Conservation (phyloP, 2,329 filamentous ascomycete genomes). For the Zasmidium citrigriseum region DNA sequence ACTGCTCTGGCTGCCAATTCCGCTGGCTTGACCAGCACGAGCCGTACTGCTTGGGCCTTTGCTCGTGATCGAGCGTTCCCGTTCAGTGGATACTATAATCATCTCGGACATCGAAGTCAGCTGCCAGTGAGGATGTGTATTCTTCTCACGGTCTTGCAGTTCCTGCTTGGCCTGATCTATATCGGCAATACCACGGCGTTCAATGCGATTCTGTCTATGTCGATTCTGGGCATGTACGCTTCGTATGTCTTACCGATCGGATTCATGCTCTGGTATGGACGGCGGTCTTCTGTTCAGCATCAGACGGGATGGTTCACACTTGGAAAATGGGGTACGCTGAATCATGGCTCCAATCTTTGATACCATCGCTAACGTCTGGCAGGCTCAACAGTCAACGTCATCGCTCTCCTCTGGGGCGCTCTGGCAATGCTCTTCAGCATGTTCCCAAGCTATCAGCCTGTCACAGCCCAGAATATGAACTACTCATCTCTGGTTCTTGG, state of each 20-base stretch:
- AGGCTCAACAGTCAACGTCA: slow-evolving; percentile 38
- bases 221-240: slow-evolving; percentile 16
- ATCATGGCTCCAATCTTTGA: slow-evolving; percentile 1
- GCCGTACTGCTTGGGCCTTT: slow-evolving; percentile 38
- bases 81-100: slow-evolving; percentile 31
- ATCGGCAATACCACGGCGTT: slow-evolving; percentile 20
- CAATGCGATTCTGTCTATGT: slow-evolving; percentile 18
- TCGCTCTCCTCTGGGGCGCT: slow-evolving; percentile 47
- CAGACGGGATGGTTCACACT: slow-evolving; percentile 33
- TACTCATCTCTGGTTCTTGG: slow-evolving; percentile 42
- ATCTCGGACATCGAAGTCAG: slow-evolving; percentile 4
- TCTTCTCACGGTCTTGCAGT: slow-evolving; percentile 14
- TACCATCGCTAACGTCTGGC: slow-evolving; percentile 1
- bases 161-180: slow-evolving; percentile 17
- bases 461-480: slow-evolving; percentile 46
- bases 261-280: slow-evolving; percentile 30
- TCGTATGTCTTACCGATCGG: slow-evolving; percentile 16
- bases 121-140: slow-evolving; percentile 15
- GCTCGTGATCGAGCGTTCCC: slow-evolving; percentile 39
- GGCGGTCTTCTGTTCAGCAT: not conserved
- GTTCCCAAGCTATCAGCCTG: slow-evolving; percentile 45
- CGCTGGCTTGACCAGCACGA: slow-evolving; percentile 39
- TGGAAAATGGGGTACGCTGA: slow-evolving; percentile 34
- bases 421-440: slow-evolving; percentile 50
- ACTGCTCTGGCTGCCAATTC: slow-evolving; percentile 35